Evolutionary conservation across 1,284 basidiomycete species (phyloP), one percentile per base, ranked within the genome.

Genomic region (Microbotryum intermedium): DNA sequence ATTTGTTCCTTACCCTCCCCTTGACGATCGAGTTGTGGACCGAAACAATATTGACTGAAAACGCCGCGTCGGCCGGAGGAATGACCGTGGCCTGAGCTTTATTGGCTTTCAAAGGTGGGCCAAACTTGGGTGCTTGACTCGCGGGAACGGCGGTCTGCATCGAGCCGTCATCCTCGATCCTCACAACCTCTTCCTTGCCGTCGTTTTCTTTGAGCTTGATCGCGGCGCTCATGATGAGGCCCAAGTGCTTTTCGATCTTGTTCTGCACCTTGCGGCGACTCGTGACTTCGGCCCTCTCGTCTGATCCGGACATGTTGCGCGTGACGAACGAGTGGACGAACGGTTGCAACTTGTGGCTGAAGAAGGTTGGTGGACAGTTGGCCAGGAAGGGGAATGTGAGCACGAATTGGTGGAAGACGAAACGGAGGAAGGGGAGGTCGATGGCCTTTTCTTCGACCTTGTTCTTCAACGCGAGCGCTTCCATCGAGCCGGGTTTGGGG

Each of bases 361-460:
- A 97, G 76, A 97, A 95, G 67, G 87, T 82, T 67, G 85, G 83
- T 1, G 90, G 90, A 0, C 90, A 90, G 26, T 62, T 52, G 50
- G 84, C 82, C 72, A 97, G 84, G 78, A 97, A 94, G 13, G 92
- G 92, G 73, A 97, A 97, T 0, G 90, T 87, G 58, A 95, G 80
- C 61, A 95, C 80, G 73, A 90, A 95, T 72, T 91, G 88, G 59
- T 87, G 83, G 73, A 95, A 92, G 71, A 92, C 81, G 77, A 86
- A 94, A 34, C 84, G 82, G 64, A 95, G 77, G 72, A 95, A 86
- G 4, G 92, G 92, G 20, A 95, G 80, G 75, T 93, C 88, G 53
- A 63, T 53, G 23, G 62, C 51, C 47, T 50, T 28, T 23, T 68
- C 64, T 34, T 65, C 65, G n/a, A 58, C 53, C 7, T 30, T 16